Percentiles rank a stretch among this genome's conserved stretches.
Conservation (phyloP, 2,329 filamentous ascomycete species). For the Pseudopyrenochaeta lycopersici region DNA sequence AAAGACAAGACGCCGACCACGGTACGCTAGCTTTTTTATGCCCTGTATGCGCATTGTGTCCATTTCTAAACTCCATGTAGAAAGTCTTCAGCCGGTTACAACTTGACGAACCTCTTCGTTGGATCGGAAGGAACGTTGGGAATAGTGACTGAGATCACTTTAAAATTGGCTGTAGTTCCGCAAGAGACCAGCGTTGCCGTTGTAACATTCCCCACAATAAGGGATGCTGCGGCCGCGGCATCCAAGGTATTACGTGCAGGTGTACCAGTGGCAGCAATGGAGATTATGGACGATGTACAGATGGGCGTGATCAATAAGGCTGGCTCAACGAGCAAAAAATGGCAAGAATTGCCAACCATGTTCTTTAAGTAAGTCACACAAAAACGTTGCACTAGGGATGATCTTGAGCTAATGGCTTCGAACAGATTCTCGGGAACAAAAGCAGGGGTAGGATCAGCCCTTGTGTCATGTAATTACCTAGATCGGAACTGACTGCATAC, state of each 20-base stretch:
- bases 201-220: constrained; percentile 79
- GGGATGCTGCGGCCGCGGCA: constrained; percentile 77
- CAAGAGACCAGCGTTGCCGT: constrained; percentile 81
- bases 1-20: constrained; percentile 79
- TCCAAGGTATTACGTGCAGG: constrained; percentile 79
- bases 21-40: constrained; percentile 45
- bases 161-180: constrained; percentile 80
- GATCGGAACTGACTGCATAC: constrained; percentile 39
- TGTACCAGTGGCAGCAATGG: constrained; percentile 78
- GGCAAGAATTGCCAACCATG: constrained; percentile 79
- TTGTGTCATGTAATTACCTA: constrained; percentile 20
- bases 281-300: constrained; percentile 89
- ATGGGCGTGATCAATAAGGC: constrained; percentile 84
- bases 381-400: constrained; percentile 4
- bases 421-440: constrained; percentile 75
- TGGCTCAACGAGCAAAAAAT: constrained; percentile 73
- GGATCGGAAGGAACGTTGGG: constrained; percentile 84
- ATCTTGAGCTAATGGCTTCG: constrained; percentile 30
- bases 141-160: constrained; percentile 81
- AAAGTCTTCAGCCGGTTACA: constrained; percentile 85
- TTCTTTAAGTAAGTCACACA: constrained; percentile 74
- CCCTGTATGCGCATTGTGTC: not conserved
- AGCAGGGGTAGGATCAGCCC: constrained; percentile 58
- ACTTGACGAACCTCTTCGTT: constrained; percentile 81
- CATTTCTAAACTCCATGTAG: constrained; percentile 23